Percentiles rank a stretch among this genome's conserved stretches.
These are phyloP conservation scores for Nicotiana rustica DNA, from an alignment of 305 asterid genomes.

Conservation along the genomic window DNA sequence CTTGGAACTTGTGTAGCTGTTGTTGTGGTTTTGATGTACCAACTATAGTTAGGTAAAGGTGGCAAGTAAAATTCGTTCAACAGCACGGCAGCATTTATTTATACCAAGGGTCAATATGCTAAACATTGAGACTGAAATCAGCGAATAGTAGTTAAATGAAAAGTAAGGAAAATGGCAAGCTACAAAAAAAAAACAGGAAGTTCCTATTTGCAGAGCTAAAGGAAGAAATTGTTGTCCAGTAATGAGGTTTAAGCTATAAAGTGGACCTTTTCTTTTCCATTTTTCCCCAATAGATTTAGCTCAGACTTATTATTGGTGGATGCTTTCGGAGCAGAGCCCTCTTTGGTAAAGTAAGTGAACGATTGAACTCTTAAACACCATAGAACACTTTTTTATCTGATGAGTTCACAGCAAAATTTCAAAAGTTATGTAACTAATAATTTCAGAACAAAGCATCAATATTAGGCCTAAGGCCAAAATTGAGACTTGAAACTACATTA, in stretches of 20 bases:
- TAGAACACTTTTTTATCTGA: not conserved
- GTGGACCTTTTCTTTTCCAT: not conserved
- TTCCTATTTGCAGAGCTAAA: not conserved
- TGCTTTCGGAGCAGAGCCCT: not conserved
- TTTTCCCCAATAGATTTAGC: not conserved
- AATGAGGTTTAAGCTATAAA: not conserved
- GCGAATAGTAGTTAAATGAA: not conserved
- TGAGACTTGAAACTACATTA: not conserved
- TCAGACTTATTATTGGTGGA: not conserved
- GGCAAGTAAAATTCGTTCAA: not conserved
- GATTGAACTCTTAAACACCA: not conserved
- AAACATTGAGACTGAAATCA: slow-evolving; percentile 9
- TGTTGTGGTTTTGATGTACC: not conserved
- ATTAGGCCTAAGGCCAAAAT: not conserved
- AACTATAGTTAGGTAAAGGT: slow-evolving; percentile 17
- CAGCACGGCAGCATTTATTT: not conserved
- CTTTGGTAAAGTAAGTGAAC: not conserved
- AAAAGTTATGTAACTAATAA: not conserved
- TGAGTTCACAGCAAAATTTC: not conserved
- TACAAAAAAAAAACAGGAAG: not conserved
- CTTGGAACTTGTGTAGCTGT: not conserved
- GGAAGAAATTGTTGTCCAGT: not conserved
- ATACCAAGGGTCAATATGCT: not conserved
- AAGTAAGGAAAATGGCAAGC: not conserved
- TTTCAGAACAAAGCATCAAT: not conserved